Evolutionary conservation across 441 rosid species (phyloP).

Genomic region (Syzygium malaccense): DNA sequence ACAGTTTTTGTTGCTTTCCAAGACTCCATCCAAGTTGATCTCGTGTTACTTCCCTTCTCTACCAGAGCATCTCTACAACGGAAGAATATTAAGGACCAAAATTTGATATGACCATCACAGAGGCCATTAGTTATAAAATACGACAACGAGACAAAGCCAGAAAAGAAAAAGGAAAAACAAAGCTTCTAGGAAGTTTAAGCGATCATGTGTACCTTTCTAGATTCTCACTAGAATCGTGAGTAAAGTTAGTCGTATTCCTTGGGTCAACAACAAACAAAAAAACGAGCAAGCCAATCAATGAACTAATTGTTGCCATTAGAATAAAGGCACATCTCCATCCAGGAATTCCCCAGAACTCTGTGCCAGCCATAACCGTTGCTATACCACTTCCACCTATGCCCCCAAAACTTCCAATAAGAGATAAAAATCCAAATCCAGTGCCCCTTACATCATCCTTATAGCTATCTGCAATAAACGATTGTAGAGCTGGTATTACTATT

Average conservation of each 20-base stretch:
- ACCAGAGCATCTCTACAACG: slow-evolving; percentile 47
- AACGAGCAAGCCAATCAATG: slow-evolving; percentile 74
- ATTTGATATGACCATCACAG: neutral
- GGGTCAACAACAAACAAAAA: slow-evolving; percentile 76
- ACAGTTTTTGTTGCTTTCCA: slow-evolving; percentile 71
- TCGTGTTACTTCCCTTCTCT: slow-evolving; percentile 23
- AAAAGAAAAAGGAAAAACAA: neutral
- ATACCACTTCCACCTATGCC: slow-evolving; percentile 94
- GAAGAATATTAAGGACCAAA: neutral
- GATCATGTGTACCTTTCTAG: slow-evolving; percentile 19
- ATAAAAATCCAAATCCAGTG: slow-evolving; percentile 77
- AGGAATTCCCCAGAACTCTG: slow-evolving; percentile 52
- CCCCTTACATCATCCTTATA: slow-evolving; percentile 79
- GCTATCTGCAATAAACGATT: slow-evolving; percentile 96
- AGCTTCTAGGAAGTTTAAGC: neutral
- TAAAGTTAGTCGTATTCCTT: slow-evolving; percentile 23
- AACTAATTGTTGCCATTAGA: slow-evolving; percentile 76
- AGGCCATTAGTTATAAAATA: neutral
- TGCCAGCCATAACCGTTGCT: slow-evolving; percentile 93
- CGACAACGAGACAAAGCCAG: neutral
- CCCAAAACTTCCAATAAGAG: slow-evolving; percentile 73
- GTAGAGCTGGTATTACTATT: slow-evolving; percentile 92
- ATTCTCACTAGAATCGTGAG: slow-evolving; percentile 5
- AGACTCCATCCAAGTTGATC: slow-evolving; percentile 72
- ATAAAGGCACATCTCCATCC: slow-evolving; percentile 97